Evolutionary conservation across 1,139 yeast species (phyloP).

Genomic region (Pneumocystis carinii): DNA sequence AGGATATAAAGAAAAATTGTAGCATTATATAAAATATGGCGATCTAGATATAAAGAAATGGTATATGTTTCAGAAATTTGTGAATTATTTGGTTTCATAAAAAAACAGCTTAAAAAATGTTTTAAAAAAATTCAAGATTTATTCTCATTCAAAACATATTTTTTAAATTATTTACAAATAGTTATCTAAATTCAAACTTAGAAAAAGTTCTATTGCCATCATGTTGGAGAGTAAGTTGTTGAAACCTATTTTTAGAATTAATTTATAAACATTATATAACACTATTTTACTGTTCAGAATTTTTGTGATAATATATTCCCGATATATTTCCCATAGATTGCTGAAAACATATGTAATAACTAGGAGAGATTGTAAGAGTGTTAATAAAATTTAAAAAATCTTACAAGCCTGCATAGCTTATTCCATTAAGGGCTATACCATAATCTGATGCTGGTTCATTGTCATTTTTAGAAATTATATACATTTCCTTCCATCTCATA

Average conservation of each 20-base stretch:
- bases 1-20: too few species aligned
- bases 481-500: slow-evolving; percentile 2
- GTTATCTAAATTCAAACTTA: neutral
- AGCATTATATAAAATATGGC: too few species aligned
- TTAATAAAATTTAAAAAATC: neutral
- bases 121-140: too few species aligned
- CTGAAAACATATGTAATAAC: slow-evolving; percentile 1
- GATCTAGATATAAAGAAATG: too few species aligned
- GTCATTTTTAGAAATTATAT: neutral
- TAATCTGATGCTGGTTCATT: neutral
- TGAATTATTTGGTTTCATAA: too few species aligned
- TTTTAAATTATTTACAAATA: neutral
- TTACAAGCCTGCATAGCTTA: slow-evolving; percentile 2
- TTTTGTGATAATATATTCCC: neutral
- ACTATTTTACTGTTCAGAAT: neutral
- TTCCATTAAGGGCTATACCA: neutral
- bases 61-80: too few species aligned
- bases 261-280: neutral
- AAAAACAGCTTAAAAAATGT: too few species aligned
- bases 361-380: neutral
- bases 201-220: neutral
- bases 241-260: neutral
- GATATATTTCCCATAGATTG: neutral
- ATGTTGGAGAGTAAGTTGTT: neutral
- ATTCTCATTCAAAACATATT: too few species aligned